Evolutionary conservation across 2,329 filamentous ascomycete genomes (phyloP), one percentile per base, ranked within the genome.

Genomic region (Waltergamsia citrina): DNA sequence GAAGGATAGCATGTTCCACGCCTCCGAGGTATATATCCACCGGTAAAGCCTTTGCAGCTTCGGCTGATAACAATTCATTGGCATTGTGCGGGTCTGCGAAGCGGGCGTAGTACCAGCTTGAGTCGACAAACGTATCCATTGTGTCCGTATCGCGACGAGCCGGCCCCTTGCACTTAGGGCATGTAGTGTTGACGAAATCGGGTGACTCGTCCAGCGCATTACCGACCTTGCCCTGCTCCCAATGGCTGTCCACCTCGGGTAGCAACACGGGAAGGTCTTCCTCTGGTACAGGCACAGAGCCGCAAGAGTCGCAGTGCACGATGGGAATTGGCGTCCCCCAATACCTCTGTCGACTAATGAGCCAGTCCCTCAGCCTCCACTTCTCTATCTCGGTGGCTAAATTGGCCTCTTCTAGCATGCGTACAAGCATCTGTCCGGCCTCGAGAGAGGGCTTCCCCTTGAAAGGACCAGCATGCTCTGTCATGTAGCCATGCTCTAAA

Each of bases 61-160:
- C 59, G n/a, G 75, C 58, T 1, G 74, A 76, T 42, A 93, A 78
- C 0, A 76, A 77, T 11, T 62, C 53, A 3, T 68, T 49, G 11
- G 63, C 43, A 43, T 92, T 88, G 14, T 76, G 63, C 1, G 82
- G 65, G 46, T 93, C 85, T 19, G 79, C 59, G 46, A 86, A 94
- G 10, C 85, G 74, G 59, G 88, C 76, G 49, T 80, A 94, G 56
- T 94, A 94, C 87, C 87, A 94, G 35, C 86, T 93, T 2, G 86
- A 94, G 58, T 94, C 87, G 40, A 94, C 87, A 58, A 94, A 94
- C 0, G 87, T 94, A 54, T 94, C 87, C 87, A 94, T 94, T 3
- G 87, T 94, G 53, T 94, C 87, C 0, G 87, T 94, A 43, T 94
- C 87, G 42, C 87, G 73, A 51, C 77, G 81, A 6, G 85, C 87